Evolutionary conservation across 139 green algal genomes (phyloP).

Genomic region (Ostreobium quekettii): DNA sequence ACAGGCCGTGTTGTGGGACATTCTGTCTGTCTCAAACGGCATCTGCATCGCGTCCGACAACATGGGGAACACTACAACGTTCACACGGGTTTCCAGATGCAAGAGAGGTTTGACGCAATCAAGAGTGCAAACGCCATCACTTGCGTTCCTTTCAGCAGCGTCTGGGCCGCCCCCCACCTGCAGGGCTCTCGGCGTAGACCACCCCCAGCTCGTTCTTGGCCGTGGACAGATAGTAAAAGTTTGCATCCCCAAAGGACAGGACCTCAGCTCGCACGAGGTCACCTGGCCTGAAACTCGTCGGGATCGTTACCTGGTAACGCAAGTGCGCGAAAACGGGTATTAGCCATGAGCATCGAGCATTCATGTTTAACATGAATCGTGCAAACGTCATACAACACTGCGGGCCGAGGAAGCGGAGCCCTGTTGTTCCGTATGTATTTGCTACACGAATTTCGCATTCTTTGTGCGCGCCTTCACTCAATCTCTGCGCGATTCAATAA

Average conservation of each 20-base stretch:
- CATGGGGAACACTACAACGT: too few relatives aligned
- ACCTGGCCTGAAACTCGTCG: slow-evolving; percentile 76
- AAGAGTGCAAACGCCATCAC: too few relatives aligned
- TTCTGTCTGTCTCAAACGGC: neutral
- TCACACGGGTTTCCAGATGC: too few relatives aligned
- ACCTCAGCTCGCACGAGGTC: slow-evolving; percentile 66
- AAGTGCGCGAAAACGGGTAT: neutral
- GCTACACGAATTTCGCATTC: too few relatives aligned
- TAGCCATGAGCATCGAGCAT: neutral
- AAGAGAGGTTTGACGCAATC: too few relatives aligned
- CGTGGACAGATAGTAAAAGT: slow-evolving; percentile 84
- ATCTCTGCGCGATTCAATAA: too few relatives aligned
- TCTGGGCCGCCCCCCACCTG: slow-evolving; percentile 23
- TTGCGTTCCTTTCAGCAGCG: neutral
- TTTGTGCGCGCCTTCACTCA: neutral
- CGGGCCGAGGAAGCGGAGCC: too few relatives aligned
- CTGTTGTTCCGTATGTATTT: too few relatives aligned
- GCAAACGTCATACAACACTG: too few relatives aligned
- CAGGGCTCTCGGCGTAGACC: slow-evolving; percentile 67
- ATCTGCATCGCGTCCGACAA: neutral
- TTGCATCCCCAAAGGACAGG: slow-evolving; percentile 72
- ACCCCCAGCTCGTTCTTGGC: slow-evolving; percentile 84
- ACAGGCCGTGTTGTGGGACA: neutral
- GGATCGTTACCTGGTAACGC: slow-evolving; percentile 49
- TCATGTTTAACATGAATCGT: neutral